Evolutionary conservation across 768 basidiomycete species (phyloP).

Genomic region (Tylopilus sp.): DNA sequence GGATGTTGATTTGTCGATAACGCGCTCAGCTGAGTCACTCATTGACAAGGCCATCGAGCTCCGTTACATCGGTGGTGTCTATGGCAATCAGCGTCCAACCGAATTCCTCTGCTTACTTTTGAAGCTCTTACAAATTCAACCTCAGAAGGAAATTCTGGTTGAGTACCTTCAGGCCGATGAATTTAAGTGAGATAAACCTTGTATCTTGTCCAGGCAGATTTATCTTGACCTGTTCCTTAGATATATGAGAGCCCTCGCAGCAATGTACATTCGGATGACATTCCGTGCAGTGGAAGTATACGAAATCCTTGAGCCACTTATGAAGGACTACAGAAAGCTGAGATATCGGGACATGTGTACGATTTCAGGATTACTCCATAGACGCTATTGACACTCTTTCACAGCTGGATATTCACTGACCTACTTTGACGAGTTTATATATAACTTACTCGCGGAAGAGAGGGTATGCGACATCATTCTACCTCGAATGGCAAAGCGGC

Average conservation of each 20-base stretch:
- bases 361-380: constrained; percentile 21
- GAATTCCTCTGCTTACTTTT: constrained; percentile 90
- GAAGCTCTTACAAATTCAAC: constrained; percentile 95
- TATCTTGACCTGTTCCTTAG: constrained; percentile 38
- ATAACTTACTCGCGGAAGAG: constrained; percentile 81
- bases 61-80: constrained; percentile 85
- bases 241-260: constrained; percentile 90
- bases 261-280: constrained; percentile 92
- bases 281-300: constrained; percentile 89
- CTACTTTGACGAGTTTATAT: constrained; percentile 90
- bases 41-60: constrained; percentile 92
- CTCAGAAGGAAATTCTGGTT: constrained; percentile 93
- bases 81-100: constrained; percentile 92
- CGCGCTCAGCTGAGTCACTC: constrained; percentile 73
- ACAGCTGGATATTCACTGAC: constrained; percentile 83
- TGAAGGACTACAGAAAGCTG: constrained; percentile 92
- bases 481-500: constrained; percentile 82
- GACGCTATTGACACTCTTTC: not conserved
- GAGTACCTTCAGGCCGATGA: constrained; percentile 96
- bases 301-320: constrained; percentile 87
- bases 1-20: not conserved
- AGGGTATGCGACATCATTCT: constrained; percentile 96
- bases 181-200: constrained; percentile 76
- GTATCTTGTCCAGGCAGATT: not conserved
- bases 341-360: constrained; percentile 76